These are phyloP conservation scores for Kodamaea kaohsiungensis DNA, from an alignment of 805 yeast species.

Conservation along the genomic window DNA sequence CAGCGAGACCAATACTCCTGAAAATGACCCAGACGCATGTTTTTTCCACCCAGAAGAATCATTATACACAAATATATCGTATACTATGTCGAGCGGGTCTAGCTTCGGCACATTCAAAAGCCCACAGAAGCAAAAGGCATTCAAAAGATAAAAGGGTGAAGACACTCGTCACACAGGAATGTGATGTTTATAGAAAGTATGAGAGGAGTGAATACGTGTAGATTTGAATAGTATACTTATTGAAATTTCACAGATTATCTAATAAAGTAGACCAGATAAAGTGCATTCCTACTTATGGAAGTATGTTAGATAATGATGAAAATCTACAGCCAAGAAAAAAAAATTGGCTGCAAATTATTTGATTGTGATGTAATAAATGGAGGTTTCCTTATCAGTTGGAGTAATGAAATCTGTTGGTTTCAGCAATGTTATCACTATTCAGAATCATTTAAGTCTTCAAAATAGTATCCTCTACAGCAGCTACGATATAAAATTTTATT, in stretches of 20 bases:
- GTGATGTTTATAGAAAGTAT: conserved; percentile 1
- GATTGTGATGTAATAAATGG: neutral
- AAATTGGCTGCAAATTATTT: neutral
- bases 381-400: too few species aligned
- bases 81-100: conserved; percentile 44
- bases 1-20: conserved; percentile 51
- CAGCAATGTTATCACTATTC: too few species aligned
- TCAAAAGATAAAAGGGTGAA: conserved; percentile 17
- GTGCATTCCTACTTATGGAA: too few species aligned
- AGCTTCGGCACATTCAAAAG: conserved; percentile 11
- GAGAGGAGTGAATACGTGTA: too few species aligned
- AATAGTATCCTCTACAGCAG: neutral
- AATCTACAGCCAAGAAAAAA: neutral
- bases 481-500: neutral
- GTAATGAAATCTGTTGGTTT: too few species aligned
- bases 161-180: conserved; percentile 1
- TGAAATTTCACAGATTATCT: too few species aligned
- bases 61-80: conserved; percentile 55
- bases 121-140: conserved; percentile 21
- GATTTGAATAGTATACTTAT: too few species aligned
- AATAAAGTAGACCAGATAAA: too few species aligned
- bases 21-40: conserved; percentile 28
- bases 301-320: neutral
- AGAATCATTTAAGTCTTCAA: too few species aligned
- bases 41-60: conserved; percentile 44